phyloP scores from a whole-genome alignment of 306 rosid species.

The Clitoria ternatea region DNA sequence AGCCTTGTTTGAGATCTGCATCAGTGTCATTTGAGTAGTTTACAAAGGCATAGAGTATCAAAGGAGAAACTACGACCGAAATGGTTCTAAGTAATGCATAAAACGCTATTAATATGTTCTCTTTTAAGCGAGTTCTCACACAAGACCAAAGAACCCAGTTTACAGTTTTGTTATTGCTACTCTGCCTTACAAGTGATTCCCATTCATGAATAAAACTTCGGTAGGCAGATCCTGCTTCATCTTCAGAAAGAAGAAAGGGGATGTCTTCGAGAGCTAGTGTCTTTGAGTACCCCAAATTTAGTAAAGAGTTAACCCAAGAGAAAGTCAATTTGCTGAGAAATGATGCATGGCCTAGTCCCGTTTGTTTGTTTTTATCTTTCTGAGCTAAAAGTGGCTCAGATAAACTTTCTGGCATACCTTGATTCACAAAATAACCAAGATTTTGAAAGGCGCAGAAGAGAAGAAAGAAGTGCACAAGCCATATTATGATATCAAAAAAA shows the following conservation, averaged over 20 bases:
- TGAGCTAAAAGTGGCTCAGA: slow-evolving; percentile 48
- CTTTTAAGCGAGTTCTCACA: slow-evolving; percentile 47
- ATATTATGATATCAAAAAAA: slow-evolving; percentile 28
- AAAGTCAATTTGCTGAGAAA: slow-evolving; percentile 51
- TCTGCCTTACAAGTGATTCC: slow-evolving; percentile 43
- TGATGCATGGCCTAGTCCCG: slow-evolving; percentile 28
- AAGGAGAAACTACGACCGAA: slow-evolving; percentile 51
- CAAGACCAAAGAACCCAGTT: slow-evolving; percentile 50
- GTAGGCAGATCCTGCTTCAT: slow-evolving; percentile 48
- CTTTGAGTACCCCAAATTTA: slow-evolving; percentile 51
- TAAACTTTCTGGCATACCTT: slow-evolving; percentile 21
- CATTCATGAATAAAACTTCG: slow-evolving; percentile 45
- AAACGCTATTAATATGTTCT: slow-evolving; percentile 49
- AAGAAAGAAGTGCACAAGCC: slow-evolving; percentile 45
- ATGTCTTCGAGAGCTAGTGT: slow-evolving; percentile 54
- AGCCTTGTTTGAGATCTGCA: slow-evolving; percentile 33
- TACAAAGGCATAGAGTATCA: slow-evolving; percentile 66
- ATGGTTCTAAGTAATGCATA: slow-evolving; percentile 44
- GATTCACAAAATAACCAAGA: slow-evolving; percentile 15
- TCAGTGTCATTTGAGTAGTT: slow-evolving; percentile 40
- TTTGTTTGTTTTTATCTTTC: slow-evolving; percentile 15
- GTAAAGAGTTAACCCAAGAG: slow-evolving; percentile 65
- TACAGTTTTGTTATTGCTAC: slow-evolving; percentile 19
- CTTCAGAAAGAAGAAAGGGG: slow-evolving; percentile 60
- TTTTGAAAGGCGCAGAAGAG: slow-evolving; percentile 44